Base-by-base conservation (phyloP, 805 yeast species). In the Cyberlindnera veronae region DNA sequence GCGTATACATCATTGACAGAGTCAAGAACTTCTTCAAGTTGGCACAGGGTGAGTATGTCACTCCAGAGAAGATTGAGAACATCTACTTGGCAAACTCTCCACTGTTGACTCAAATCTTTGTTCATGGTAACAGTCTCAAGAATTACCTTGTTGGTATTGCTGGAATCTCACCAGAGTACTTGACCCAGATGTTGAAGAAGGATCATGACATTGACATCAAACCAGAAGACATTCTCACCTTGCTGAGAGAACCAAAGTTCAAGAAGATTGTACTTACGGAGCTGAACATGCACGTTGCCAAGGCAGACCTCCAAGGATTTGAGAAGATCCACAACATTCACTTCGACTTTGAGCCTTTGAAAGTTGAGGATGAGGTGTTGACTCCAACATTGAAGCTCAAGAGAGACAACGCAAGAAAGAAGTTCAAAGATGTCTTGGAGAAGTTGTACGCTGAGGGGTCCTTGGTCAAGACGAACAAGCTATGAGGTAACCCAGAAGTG, bases 1-100 rank as follows among this genome's bases (percentile, higher is more conserved):
- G 80, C 27, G 54, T 84, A 13, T 67, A 59, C 40, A 79, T 84
- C 45, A 71, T 84, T 53, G 91, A 84, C 55, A 69, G 93, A 42
- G 86, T 83, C 28, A 84, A 84, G 66, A 84, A 83, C 62, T 83
- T 84, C 65, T 84, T 82, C 69, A 84, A 84, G 51, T 58, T 77
- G 39, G 68, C 79, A 3, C 81, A 76, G 53, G 81, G 81, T 53
- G 91, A 84, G 54, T 84, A 81, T 56, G 74, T 84, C 38, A 81
- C 88, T 1, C 88, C 89, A 7, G 93, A 84, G 54, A 80, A 74
- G 58, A 76, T 84, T 48, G 90, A 84, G 54, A 80, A 79, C 51
- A 61, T 64, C 13, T 82, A 83, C 56, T 57, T 79, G 32, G 68
- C 84, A 0, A 62, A 68, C 7, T 69, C 73, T 48, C 72, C 82